phyloP scores from a whole-genome alignment of 352 stramenopile species.

The Pythium volutum region DNA sequence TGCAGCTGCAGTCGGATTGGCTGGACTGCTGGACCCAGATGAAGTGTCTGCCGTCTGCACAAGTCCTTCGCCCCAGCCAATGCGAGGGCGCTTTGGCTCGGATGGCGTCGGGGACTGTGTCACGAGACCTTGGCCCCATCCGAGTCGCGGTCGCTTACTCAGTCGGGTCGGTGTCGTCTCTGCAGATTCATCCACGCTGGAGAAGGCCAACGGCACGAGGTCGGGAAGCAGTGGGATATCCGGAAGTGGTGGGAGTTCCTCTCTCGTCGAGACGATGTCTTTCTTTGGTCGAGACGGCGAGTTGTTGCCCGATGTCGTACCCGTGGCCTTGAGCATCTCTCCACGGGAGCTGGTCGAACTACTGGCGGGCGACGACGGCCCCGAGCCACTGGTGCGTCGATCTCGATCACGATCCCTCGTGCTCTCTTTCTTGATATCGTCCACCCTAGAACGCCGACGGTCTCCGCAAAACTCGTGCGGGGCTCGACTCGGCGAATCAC shows the following conservation, averaged over 20 bases:
- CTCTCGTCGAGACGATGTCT: constrained; percentile 15
- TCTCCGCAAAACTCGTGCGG: constrained; percentile 5
- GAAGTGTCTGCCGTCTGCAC: constrained; percentile 32
- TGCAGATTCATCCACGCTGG: constrained; percentile 15
- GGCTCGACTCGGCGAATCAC: constrained; percentile 19
- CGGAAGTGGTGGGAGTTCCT: constrained; percentile 61
- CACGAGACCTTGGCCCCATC: constrained; percentile 83
- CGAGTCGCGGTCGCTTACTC: constrained; percentile 61
- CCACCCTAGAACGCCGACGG: constrained; percentile 19
- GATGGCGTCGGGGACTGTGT: constrained; percentile 58
- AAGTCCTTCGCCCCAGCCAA: constrained; percentile 82
- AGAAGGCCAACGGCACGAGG: background rate
- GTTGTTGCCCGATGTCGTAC: constrained; percentile 3
- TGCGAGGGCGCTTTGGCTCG: constrained; percentile 67
- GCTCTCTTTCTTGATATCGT: constrained; percentile 25
- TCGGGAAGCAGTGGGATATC: constrained; percentile 45
- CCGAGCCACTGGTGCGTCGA: constrained; percentile 3
- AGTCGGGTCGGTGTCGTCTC: constrained; percentile 45
- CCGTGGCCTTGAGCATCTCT: background rate
- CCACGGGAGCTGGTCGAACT: constrained; percentile 13
- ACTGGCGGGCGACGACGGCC: constrained; percentile 11
- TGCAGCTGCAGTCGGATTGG: background rate
- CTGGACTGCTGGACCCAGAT: background rate
- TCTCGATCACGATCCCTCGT: constrained; percentile 18
- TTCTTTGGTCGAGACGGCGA: constrained; percentile 10